These are phyloP conservation scores for Lavandula angustifolia DNA, from an alignment of 257 asterid genomes.

Conservation along the genomic window DNA sequence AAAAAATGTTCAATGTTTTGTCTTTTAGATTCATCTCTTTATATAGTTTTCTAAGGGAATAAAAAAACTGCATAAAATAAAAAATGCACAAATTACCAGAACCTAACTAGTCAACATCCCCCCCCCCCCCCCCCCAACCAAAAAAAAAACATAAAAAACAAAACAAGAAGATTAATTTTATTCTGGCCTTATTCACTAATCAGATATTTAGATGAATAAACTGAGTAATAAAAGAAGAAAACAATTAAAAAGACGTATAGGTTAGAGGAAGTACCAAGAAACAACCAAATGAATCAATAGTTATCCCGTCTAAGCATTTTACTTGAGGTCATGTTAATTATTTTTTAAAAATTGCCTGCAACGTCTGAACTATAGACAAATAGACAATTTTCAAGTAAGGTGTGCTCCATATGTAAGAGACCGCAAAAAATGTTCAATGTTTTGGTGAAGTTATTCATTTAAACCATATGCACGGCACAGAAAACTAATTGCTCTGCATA, in stretches of 20 bases:
- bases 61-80: neutral
- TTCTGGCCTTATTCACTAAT: neutral
- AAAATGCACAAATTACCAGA: neutral
- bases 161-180: neutral
- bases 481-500: neutral
- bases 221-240: neutral
- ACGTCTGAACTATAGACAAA: neutral
- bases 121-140: no score
- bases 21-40: neutral
- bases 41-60: neutral
- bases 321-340: neutral
- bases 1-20: neutral
- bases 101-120: neutral
- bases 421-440: neutral
- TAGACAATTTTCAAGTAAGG: slow-evolving; percentile 9
- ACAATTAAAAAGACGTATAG: neutral
- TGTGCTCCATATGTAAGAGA: neutral
- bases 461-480: neutral
- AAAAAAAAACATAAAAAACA: neutral
- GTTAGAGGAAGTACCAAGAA: neutral
- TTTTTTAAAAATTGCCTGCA: slow-evolving; percentile 6
- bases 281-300: neutral
- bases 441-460: neutral
- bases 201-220: neutral
- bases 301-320: neutral